Percentiles rank a stretch among this genome's conserved stretches.
phyloP scores from a whole-genome alignment of 768 basidiomycete species.

The Hypholoma fasciculare region DNA sequence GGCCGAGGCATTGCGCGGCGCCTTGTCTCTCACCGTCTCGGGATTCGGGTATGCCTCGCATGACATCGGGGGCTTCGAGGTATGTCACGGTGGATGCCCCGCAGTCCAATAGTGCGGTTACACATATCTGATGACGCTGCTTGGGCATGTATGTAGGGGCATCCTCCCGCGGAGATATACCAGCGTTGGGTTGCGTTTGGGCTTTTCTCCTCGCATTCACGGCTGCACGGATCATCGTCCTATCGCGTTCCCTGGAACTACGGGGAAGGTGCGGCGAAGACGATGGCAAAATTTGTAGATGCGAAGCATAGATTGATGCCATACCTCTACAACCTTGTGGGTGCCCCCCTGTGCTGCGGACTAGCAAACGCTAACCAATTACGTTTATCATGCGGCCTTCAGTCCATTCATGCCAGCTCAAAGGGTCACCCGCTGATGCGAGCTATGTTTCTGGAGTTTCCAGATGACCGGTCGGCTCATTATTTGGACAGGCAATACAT shows the following conservation, averaged over 20 bases:
- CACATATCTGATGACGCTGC: neutral
- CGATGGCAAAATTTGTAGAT: constrained; percentile 61
- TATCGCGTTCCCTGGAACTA: constrained; percentile 81
- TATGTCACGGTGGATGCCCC: constrained; percentile 15
- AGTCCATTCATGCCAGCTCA: constrained; percentile 53
- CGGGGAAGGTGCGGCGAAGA: constrained; percentile 66
- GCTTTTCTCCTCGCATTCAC: constrained; percentile 73
- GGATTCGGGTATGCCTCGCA: constrained; percentile 75
- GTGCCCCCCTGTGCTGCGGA: constrained; percentile 19
- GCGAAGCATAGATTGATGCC: constrained; percentile 75
- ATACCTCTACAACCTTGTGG: constrained; percentile 59
- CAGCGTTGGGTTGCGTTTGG: constrained; percentile 80
- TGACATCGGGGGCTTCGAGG: constrained; percentile 80
- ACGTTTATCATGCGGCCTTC: neutral
- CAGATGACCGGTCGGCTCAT: constrained; percentile 58
- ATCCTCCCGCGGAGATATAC: constrained; percentile 67
- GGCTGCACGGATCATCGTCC: constrained; percentile 70
- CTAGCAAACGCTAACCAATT: neutral
- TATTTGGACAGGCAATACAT: constrained; percentile 61
- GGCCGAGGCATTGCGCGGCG: constrained; percentile 71
- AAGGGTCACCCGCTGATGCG: constrained; percentile 59
- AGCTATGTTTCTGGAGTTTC: constrained; percentile 69
- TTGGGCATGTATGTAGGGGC: constrained; percentile 39
- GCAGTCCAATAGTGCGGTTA: neutral
- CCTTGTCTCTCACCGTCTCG: constrained; percentile 62